These are phyloP conservation scores for Cercospora zeina DNA, from an alignment of 2,329 filamentous ascomycete genomes.

Conservation along the genomic window DNA sequence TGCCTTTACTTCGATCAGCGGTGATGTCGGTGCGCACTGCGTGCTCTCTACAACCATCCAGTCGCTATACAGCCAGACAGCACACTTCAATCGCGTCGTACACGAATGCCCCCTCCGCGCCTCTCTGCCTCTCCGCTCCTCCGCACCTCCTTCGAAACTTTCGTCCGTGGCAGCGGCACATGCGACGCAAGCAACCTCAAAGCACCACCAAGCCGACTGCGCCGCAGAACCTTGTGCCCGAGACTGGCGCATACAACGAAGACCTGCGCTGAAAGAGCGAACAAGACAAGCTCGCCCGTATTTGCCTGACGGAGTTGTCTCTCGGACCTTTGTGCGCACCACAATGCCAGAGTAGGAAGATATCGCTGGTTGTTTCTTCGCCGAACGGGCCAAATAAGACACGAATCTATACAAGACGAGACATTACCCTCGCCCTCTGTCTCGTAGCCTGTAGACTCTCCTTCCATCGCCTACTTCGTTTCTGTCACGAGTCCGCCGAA, in stretches of 20 bases:
- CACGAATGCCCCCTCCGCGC: slow-evolving; percentile 6
- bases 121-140: slow-evolving; percentile 2
- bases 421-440: not conserved
- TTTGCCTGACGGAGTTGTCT: slow-evolving; percentile 6
- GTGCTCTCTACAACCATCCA: not conserved
- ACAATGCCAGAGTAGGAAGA: slow-evolving; percentile 8
- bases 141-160: not conserved
- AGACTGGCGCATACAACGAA: not conserved
- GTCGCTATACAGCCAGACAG: not conserved
- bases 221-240: not conserved
- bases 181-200: not conserved
- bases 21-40: not conserved
- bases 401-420: slow-evolving; percentile 11
- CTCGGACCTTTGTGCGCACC: slow-evolving; percentile 14
- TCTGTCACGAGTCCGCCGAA: not conserved
- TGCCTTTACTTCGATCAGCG: not conserved
- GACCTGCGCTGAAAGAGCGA: slow-evolving; percentile 2
- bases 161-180: not conserved
- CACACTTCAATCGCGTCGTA: slow-evolving; percentile 2
- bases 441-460: slow-evolving; percentile 8
- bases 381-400: slow-evolving; percentile 13
- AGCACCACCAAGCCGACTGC: slow-evolving; percentile 1
- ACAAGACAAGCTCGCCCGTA: slow-evolving; percentile 7
- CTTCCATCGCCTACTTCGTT: slow-evolving; percentile 6
- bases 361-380: slow-evolving; percentile 15